Conservation (phyloP, 2,329 filamentous ascomycete species). For the Exophiala sp. region DNA sequence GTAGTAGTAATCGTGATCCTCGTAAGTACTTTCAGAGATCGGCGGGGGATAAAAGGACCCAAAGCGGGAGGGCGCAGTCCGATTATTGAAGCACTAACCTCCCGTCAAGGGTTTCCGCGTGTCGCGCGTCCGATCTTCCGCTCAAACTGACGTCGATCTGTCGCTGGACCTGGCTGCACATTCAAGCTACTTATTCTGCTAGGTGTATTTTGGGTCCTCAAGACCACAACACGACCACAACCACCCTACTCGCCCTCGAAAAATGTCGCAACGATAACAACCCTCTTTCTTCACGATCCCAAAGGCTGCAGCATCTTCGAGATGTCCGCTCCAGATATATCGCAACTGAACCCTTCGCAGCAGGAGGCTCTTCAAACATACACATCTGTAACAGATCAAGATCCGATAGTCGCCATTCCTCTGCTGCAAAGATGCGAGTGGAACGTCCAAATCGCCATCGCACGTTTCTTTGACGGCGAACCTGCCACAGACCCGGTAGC, state of each 20-base stretch:
- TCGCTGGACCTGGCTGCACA: not conserved
- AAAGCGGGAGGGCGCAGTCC: not conserved
- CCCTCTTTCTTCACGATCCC: not conserved
- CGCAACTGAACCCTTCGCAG: constrained; percentile 71
- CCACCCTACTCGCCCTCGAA: not conserved
- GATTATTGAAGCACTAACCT: no score
- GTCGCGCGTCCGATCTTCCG: no score
- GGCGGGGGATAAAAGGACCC: not conserved
- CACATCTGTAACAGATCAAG: constrained; percentile 81
- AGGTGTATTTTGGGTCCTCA: no score
- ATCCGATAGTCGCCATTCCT: constrained; percentile 69
- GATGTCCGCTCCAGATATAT: constrained; percentile 53
- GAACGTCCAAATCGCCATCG: constrained; percentile 97
- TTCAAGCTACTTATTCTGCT: constrained; percentile 8
- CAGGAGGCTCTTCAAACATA: constrained; percentile 84
- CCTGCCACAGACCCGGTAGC: constrained; percentile 70
- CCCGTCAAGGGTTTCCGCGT: no score
- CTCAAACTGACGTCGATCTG: not conserved
- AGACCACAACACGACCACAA: no score
- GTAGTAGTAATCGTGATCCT: not conserved
- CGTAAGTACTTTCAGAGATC: not conserved
- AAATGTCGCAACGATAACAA: not conserved
- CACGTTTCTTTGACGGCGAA: constrained; percentile 97
- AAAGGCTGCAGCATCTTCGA: not conserved
- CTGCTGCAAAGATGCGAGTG: constrained; percentile 84